Evolutionary conservation across 129 eudicot genomes (phyloP).

Genomic region (Deinandra increscens): DNA sequence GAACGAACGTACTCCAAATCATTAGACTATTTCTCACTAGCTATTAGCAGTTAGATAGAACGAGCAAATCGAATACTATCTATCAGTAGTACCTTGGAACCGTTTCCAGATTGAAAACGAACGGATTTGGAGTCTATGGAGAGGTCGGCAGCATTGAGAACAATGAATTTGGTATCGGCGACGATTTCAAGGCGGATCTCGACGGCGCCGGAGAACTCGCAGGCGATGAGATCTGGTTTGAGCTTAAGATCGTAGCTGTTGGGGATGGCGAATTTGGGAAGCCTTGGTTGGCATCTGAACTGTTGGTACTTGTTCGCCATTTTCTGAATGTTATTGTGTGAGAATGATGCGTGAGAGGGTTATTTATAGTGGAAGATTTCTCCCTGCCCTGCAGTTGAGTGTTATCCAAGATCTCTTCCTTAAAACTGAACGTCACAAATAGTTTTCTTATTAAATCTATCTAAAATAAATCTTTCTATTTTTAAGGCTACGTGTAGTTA

Average conservation of each 20-base stretch:
- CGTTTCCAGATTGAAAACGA: conserved; percentile 32
- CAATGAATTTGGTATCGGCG: conserved; percentile 66
- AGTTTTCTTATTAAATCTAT: no score
- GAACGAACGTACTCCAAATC: background rate
- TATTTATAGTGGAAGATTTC: background rate
- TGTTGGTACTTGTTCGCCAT: conserved; percentile 45
- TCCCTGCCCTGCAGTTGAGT: no score
- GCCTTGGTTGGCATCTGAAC: conserved; percentile 69
- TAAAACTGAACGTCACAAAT: no score
- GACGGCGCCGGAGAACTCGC: conserved; percentile 77
- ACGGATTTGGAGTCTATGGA: conserved; percentile 55
- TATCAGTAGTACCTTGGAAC: conserved; percentile 59
- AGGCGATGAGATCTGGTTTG: conserved; percentile 70
- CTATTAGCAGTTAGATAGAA: background rate
- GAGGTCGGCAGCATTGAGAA: conserved; percentile 94
- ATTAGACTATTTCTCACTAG: background rate
- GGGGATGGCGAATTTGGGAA: conserved; percentile 77
- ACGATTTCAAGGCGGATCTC: conserved; percentile 68
- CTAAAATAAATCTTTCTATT: no score
- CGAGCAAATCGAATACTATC: background rate
- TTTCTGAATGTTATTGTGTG: background rate
- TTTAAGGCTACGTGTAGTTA: no score
- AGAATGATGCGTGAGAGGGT: background rate
- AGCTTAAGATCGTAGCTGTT: conserved; percentile 69
- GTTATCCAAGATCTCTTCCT: no score